These are phyloP conservation scores for Castanospermum australe DNA, from an alignment of 306 rosid genomes.

Conservation along the genomic window DNA sequence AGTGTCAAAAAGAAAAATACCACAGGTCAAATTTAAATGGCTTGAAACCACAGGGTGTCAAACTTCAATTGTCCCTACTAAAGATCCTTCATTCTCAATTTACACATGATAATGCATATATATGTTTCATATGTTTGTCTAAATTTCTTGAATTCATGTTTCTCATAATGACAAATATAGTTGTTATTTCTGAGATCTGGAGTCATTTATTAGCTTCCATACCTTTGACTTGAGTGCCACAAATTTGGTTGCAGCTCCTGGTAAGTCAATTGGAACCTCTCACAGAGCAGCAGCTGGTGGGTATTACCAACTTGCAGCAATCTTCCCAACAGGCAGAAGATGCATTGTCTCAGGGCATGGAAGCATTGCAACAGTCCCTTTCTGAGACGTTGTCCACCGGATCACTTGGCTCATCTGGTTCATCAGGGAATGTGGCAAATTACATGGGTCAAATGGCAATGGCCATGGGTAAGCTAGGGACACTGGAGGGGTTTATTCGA, in stretches of 20 bases:
- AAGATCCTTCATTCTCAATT: neutral
- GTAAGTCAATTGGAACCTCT: conserved; percentile 84
- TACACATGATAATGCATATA: neutral
- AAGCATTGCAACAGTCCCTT: conserved; percentile 85
- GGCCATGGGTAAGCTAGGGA: conserved; percentile 92
- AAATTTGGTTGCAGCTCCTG: conserved; percentile 63
- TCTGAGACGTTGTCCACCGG: conserved; percentile 73
- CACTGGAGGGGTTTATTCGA: conserved; percentile 76
- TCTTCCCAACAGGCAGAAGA: conserved; percentile 95
- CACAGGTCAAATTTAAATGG: neutral
- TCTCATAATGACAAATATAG: neutral
- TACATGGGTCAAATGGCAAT: conserved; percentile 96
- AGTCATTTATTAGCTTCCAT: neutral
- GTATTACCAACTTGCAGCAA: conserved; percentile 75
- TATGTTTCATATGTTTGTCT: neutral
- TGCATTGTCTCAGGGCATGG: conserved; percentile 96
- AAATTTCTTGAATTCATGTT: neutral
- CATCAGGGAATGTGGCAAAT: conserved; percentile 80
- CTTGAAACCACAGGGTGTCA: neutral
- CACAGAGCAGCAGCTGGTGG: conserved; percentile 77
- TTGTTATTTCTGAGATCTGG: neutral
- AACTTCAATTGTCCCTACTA: neutral
- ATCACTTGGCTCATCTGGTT: conserved; percentile 63
- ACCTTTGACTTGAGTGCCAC: neutral
- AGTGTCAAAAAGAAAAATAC: neutral